These are phyloP conservation scores for Sinapis alba DNA, from an alignment of 441 rosid species.

Conservation along the genomic window DNA sequence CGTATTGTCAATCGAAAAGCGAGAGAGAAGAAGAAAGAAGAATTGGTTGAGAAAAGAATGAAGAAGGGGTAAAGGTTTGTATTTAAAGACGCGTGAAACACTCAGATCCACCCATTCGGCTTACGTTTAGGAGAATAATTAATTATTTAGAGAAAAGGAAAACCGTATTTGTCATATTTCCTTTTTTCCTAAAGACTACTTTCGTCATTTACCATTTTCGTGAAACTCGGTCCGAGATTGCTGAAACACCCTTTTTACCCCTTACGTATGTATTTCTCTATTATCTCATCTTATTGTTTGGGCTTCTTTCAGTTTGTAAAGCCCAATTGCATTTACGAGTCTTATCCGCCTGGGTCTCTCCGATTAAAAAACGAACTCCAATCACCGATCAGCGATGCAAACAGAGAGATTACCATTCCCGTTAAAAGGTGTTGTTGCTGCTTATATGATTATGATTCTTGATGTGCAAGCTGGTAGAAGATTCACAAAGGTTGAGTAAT, in stretches of 20 bases:
- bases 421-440: no score
- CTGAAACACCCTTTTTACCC: conserved; percentile 26
- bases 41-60: conserved; percentile 5
- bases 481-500: no score
- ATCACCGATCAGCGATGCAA: no score
- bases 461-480: no score
- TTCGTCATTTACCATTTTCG: conserved; percentile 30
- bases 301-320: background rate
- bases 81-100: conserved; percentile 43
- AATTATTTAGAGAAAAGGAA: background rate
- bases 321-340: conserved; percentile 52
- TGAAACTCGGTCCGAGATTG: conserved; percentile 37
- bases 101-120: conserved; percentile 43
- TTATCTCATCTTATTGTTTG: background rate
- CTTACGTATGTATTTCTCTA: conserved; percentile 18
- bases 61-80: conserved; percentile 21
- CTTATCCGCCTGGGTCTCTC: no score
- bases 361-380: no score
- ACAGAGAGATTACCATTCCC: no score
- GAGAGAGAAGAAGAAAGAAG: background rate
- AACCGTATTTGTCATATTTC: conserved; percentile 30
- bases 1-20: no score
- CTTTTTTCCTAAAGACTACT: conserved; percentile 4
- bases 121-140: conserved; percentile 9
- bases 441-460: no score